Base-by-base conservation (phyloP, 2,329 filamentous ascomycete species). In the Didymella arachidicola region DNA sequence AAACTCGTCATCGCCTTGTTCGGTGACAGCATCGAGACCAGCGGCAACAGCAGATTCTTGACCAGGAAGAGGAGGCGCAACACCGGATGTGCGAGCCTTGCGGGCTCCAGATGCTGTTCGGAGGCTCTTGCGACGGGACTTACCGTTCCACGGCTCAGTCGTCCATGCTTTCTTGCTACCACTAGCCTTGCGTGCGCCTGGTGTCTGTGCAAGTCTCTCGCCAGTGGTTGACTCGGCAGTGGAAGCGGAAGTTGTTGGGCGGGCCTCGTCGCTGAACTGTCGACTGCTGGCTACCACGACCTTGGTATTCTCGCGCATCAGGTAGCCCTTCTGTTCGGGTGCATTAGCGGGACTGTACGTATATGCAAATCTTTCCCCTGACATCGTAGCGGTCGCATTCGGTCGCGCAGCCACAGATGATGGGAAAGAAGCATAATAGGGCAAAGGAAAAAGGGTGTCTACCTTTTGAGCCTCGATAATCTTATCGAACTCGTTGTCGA, bases 231-330 rank as follows among this genome's bases (percentile, higher is more conserved):
- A 27, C 10, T 59, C 51, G 19, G 65, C 27, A 22, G 65, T 30
- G 16, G 65, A 32, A 66, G 67, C 48, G 64, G 71, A 29, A 67
- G 66, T 81, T 77, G 78, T 88, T 72, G 75, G 89, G 5, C 71
- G 71, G 65, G 90, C 89, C 76, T 92, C 89, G 56, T 80, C 75
- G 58, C 83, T 83, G 65, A 83, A 81, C 47, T 82, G 78, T 44
- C 85, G 83, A 72, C 84, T 88, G 74, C 89, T 96, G n/a, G 95
- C 95, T 48, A 96, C 88, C 49, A 99, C 92, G 53, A 99, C 86
- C 78, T 98, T 98, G 3, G 94, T 98, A 79, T 98, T 99, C 71
- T 99, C 94, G 71, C 95, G 89, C 94, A 98, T 99, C 44, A 98
- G 84, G 74, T 99, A 99, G 56, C 95, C 95, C 82, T 96, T 93